phyloP scores from a whole-genome alignment of 306 rosid species.

The Macrotyloma uniflorum region DNA sequence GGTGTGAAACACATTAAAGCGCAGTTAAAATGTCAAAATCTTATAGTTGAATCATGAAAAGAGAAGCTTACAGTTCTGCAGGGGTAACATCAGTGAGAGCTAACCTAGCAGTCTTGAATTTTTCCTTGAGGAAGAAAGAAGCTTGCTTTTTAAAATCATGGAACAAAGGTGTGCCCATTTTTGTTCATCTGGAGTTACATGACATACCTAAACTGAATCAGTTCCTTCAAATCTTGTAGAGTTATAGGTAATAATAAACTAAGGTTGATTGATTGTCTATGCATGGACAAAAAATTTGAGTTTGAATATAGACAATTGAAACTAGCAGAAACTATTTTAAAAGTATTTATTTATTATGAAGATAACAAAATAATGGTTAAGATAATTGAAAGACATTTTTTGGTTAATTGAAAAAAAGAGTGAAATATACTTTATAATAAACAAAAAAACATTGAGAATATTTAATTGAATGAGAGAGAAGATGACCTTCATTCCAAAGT shows the following conservation, averaged over 20 bases:
- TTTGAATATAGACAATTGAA: neutral
- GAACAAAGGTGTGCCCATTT: slow-evolving; percentile 50
- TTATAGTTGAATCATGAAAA: neutral
- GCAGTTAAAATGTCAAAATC: slow-evolving; percentile 4
- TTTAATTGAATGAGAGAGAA: too few species aligned
- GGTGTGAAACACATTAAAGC: slow-evolving; percentile 10
- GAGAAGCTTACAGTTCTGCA: slow-evolving; percentile 60
- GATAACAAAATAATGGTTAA: too few species aligned
- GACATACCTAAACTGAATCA: slow-evolving; percentile 40
- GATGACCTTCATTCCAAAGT: neutral
- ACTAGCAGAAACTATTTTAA: neutral
- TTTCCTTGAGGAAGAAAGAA: slow-evolving; percentile 76
- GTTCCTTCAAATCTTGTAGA: neutral
- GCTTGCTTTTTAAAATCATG: slow-evolving; percentile 75
- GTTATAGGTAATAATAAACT: neutral
- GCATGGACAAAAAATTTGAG: neutral
- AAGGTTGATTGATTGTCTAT: neutral
- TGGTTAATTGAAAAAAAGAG: too few species aligned
- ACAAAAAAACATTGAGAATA: too few species aligned
- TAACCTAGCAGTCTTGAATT: slow-evolving; percentile 74
- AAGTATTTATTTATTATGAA: too few species aligned
- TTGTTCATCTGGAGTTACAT: slow-evolving; percentile 45
- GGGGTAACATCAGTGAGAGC: slow-evolving; percentile 87
- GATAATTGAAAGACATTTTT: too few species aligned
- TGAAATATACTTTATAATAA: too few species aligned